phyloP scores from a whole-genome alignment of 805 yeast genomes.

The Candida anglica region DNA sequence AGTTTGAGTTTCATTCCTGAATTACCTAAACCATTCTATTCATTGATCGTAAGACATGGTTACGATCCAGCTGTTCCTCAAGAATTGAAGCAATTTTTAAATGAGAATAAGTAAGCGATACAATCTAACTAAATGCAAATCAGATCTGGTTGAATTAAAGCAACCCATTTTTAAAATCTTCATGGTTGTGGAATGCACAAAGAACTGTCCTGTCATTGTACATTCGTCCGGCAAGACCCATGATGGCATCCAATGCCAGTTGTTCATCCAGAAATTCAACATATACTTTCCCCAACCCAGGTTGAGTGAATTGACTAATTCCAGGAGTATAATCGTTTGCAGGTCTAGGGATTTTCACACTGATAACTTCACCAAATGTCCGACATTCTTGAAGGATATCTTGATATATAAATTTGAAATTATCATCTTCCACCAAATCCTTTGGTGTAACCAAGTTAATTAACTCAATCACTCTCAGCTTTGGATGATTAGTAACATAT shows the following conservation, averaged over 20 bases:
- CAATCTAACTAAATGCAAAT: neutral
- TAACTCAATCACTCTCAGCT: conserved; percentile 57
- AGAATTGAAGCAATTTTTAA: conserved; percentile 19
- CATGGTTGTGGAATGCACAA: conserved; percentile 57
- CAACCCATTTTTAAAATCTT: conserved; percentile 49
- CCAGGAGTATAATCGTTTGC: conserved; percentile 45
- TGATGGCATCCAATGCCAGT: conserved; percentile 51
- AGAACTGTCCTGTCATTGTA: conserved; percentile 69
- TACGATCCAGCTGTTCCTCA: conserved; percentile 44
- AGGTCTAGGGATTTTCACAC: conserved; percentile 61
- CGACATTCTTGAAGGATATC: conserved; percentile 51
- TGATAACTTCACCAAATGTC: conserved; percentile 48
- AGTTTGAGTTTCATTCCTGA: conserved; percentile 77
- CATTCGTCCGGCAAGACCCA: conserved; percentile 59
- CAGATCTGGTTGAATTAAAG: conserved; percentile 9
- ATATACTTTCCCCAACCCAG: conserved; percentile 71
- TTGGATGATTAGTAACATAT: conserved; percentile 30
- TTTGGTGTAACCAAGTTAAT: conserved; percentile 63
- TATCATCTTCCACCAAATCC: conserved; percentile 52
- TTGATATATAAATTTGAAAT: conserved; percentile 44
- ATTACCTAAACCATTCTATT: conserved; percentile 64
- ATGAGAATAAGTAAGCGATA: neutral
- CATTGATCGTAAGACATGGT: conserved; percentile 59
- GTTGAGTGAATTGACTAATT: conserved; percentile 31
- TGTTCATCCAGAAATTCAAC: conserved; percentile 56